Percentiles rank a stretch among this genome's conserved stretches.
phyloP scores from a whole-genome alignment of 1,284 basidiomycete genomes.

The Chondrostereum purpureum region DNA sequence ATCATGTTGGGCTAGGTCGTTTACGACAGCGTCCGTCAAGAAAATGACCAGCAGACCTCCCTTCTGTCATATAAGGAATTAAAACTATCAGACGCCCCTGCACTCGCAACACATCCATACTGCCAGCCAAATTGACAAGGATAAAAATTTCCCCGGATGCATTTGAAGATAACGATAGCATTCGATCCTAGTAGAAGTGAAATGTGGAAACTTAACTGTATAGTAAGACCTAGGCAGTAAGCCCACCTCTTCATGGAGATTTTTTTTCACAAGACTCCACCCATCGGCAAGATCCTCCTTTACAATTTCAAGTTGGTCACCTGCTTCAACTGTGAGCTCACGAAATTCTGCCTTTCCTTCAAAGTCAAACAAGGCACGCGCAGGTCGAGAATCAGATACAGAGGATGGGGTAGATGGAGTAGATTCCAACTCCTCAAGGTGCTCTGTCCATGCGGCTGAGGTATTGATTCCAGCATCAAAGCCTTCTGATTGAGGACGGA shows the following conservation, averaged over 20 bases:
- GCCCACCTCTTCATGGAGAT: conserved; percentile 52
- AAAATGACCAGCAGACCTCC: no score
- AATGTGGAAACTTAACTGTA: conserved; percentile 29
- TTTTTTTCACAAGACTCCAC: conserved; percentile 60
- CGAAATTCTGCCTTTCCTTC: conserved; percentile 66
- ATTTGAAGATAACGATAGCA: neutral
- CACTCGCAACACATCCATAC: conserved; percentile 1
- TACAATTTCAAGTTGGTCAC: conserved; percentile 59
- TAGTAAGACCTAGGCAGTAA: conserved; percentile 68
- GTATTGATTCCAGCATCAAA: conserved; percentile 75
- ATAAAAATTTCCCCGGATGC: no score
- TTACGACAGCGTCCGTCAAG: no score
- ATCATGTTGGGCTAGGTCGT: no score
- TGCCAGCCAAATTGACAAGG: conserved; percentile 4
- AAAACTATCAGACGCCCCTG: no score
- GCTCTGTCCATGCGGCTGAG: conserved; percentile 68
- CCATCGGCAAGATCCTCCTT: conserved; percentile 64
- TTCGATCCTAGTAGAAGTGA: neutral
- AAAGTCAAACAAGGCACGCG: conserved; percentile 65
- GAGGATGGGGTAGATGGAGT: conserved; percentile 25
- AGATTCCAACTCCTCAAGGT: conserved; percentile 21
- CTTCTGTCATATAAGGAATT: no score
- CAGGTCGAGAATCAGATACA: conserved; percentile 29
- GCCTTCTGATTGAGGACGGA: conserved; percentile 32
- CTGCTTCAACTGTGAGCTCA: conserved; percentile 59